phyloP scores from a whole-genome alignment of 1,284 basidiomycete genomes.

The Cryptococcus sp. region DNA sequence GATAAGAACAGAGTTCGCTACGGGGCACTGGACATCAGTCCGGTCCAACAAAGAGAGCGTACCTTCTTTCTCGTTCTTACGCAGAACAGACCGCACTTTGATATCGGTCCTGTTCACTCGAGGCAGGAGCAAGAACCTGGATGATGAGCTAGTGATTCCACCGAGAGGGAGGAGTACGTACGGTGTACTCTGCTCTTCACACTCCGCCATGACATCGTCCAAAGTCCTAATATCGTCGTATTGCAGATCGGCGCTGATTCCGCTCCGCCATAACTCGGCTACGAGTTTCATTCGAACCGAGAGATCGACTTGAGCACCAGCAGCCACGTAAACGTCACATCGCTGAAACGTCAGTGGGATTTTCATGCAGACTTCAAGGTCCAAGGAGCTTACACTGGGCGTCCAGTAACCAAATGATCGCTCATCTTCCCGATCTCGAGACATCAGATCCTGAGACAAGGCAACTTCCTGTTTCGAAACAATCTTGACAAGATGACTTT shows the following conservation, averaged over 20 bases:
- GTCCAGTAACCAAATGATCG: constrained; percentile 50
- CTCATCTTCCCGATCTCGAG: constrained; percentile 47
- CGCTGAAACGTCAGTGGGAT: constrained; percentile 43
- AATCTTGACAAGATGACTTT: constrained; percentile 48
- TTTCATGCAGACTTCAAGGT: not conserved
- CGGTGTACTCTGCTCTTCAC: constrained; percentile 47
- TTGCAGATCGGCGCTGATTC: constrained; percentile 55
- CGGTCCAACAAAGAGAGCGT: not conserved
- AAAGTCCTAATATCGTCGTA: constrained; percentile 49
- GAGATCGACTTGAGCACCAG: constrained; percentile 49
- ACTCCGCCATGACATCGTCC: constrained; percentile 44
- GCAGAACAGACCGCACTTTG: constrained; percentile 41
- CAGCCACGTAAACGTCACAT: constrained; percentile 56
- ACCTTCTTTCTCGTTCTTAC: constrained; percentile 43
- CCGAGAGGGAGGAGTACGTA: constrained; percentile 14
- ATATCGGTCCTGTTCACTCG: constrained; percentile 37
- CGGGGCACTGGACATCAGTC: constrained; percentile 29
- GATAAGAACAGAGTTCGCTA: constrained; percentile 37
- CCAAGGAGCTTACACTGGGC: constrained; percentile 24
- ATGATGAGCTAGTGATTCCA: not conserved
- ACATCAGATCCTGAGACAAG: constrained; percentile 45
- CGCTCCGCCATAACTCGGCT: constrained; percentile 54
- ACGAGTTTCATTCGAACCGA: constrained; percentile 51
- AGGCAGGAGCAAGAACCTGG: constrained; percentile 44
- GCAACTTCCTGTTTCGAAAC: constrained; percentile 49